These are phyloP conservation scores for Ceratobasidium sp. DNA, from an alignment of 1,284 basidiomycete species.

Conservation along the genomic window DNA sequence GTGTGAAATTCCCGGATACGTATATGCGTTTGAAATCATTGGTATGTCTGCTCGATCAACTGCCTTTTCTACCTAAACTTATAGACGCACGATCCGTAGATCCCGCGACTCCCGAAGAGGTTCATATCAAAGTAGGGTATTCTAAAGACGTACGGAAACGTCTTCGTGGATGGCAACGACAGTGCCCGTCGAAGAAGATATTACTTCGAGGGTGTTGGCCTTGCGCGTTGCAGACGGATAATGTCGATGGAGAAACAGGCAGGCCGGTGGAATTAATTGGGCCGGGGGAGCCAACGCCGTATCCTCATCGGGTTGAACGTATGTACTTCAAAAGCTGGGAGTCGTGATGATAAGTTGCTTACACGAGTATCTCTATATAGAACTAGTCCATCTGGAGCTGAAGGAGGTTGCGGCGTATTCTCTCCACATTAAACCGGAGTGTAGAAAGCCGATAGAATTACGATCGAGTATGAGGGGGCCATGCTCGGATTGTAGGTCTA, in stretches of 20 bases:
- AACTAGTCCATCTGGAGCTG: neutral
- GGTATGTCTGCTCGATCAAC: neutral
- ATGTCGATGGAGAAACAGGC: neutral
- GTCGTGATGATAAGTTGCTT: neutral
- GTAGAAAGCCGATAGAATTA: neutral
- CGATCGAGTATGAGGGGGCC: neutral
- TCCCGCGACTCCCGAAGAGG: neutral
- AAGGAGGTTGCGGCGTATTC: neutral
- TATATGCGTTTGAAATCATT: slow-evolving; percentile 8
- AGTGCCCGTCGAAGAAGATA: neutral
- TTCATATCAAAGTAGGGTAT: neutral
- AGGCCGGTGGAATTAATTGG: neutral
- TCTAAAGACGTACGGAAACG: neutral
- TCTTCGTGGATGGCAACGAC: neutral
- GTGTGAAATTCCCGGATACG: neutral
- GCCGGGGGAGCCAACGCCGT: neutral
- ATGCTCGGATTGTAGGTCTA: neutral
- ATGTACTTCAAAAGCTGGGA: neutral
- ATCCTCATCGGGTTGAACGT: neutral
- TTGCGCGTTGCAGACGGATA: too few relatives aligned
- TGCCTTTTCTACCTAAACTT: too few relatives aligned
- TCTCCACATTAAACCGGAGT: neutral
- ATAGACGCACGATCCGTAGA: too few relatives aligned
- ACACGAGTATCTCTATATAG: neutral
- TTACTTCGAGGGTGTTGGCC: neutral